A percentile compares a stretch with the other conserved stretches of the same genome.
These are phyloP conservation scores for Nitzschia inconspicua DNA, from an alignment of 108 stramenopile genomes.

Conservation along the genomic window DNA sequence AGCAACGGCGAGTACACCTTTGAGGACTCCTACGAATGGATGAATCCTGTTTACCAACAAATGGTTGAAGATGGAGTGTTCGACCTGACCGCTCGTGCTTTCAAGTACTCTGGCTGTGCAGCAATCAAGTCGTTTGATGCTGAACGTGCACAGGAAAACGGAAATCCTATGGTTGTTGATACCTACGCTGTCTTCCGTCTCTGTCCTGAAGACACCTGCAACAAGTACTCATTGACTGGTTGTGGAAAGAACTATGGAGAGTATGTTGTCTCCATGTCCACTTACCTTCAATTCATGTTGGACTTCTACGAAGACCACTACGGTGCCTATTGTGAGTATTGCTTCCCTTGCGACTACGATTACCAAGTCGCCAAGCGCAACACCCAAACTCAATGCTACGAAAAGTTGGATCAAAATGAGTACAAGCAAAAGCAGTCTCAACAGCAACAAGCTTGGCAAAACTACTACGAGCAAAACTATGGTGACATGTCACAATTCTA, in stretches of 20 bases:
- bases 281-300: slow-evolving; percentile 57
- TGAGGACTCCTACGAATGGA: slow-evolving; percentile 7
- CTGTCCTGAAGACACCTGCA: slow-evolving; percentile 68
- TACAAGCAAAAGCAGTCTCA: slow-evolving; percentile 6
- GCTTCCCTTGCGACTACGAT: slow-evolving; percentile 42
- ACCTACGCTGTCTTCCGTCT: slow-evolving; percentile 79
- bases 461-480: slow-evolving; percentile 19
- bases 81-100: slow-evolving; percentile 63
- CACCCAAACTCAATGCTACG: not conserved
- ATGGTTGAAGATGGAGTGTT: slow-evolving; percentile 34
- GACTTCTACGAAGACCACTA: slow-evolving; percentile 53
- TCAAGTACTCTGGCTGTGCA: slow-evolving; percentile 84
- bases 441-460: slow-evolving; percentile 10
- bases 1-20: slow-evolving; percentile 10
- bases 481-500: slow-evolving; percentile 8
- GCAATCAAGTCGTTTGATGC: slow-evolving; percentile 62
- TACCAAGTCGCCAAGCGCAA: not conserved
- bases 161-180: slow-evolving; percentile 37
- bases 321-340: slow-evolving; percentile 72
- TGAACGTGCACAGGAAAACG: slow-evolving; percentile 29
- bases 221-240: slow-evolving; percentile 40
- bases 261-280: slow-evolving; percentile 74
- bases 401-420: not conserved
- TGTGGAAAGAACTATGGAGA: slow-evolving; percentile 84
- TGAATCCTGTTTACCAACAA: slow-evolving; percentile 6